These are phyloP conservation scores for Apiotrichum montevideense DNA, from an alignment of 1,284 basidiomycete species.

Conservation along the genomic window DNA sequence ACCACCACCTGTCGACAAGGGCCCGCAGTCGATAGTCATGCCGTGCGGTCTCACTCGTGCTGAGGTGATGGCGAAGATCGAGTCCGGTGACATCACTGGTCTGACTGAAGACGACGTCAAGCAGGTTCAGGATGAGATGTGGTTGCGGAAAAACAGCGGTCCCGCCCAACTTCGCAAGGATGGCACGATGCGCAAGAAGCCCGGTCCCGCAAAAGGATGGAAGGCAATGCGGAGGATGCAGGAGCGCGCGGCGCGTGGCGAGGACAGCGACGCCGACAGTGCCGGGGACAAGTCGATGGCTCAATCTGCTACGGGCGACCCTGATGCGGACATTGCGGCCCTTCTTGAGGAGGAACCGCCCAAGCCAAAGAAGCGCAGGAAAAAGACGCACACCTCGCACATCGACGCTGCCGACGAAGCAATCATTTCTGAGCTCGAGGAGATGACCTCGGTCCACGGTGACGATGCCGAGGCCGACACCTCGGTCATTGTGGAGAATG, in stretches of 20 bases:
- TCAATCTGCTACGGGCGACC: conserved; percentile 19
- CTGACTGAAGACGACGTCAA: conserved; percentile 41
- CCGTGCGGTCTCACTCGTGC: conserved; percentile 35
- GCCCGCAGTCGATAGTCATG: conserved; percentile 28
- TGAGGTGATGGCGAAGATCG: conserved; percentile 33
- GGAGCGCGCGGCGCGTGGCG: conserved; percentile 14
- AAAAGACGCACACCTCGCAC: conserved; percentile 13
- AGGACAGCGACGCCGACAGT: conserved; percentile 20
- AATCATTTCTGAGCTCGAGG: conserved; percentile 12
- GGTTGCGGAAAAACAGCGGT: conserved; percentile 30
- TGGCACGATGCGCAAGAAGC: conserved; percentile 43
- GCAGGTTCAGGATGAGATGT: conserved; percentile 44
- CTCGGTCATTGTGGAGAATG: conserved; percentile 14
- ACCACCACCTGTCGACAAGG: conserved; percentile 1
- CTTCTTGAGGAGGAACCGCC: conserved; percentile 20
- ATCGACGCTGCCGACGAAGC: conserved; percentile 10
- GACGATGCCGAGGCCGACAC: conserved; percentile 15
- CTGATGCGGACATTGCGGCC: conserved; percentile 41
- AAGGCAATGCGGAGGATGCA: conserved; percentile 24
- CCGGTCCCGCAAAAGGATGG: conserved; percentile 46
- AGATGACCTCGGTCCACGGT: conserved; percentile 2
- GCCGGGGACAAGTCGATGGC: conserved; percentile 13
- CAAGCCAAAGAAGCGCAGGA: conserved; percentile 10
- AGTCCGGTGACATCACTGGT: conserved; percentile 26
- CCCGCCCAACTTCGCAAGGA: conserved; percentile 38